Base-by-base conservation (phyloP, 108 stramenopile species). In the Pseudonitzschia multiseries region DNA sequence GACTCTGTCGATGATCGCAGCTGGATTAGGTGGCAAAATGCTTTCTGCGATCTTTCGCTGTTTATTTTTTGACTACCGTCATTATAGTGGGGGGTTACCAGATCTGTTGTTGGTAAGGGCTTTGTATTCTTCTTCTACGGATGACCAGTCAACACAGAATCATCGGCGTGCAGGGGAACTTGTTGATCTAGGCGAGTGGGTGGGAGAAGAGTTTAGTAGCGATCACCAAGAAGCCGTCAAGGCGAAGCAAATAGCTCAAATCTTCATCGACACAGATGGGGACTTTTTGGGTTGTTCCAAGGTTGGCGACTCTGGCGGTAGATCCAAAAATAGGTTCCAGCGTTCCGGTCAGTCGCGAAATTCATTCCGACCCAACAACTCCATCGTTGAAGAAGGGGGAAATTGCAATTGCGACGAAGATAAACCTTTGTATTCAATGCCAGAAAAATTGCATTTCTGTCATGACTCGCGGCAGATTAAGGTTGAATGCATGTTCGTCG, bases 21-120 rank as follows among this genome's bases (percentile, higher is more conserved):
- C 83, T 68, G 93, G 84, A 42, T 75, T 88, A 33, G 93, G 93
- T 18, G 89, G 89, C 1, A 81, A 73, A 29, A 74, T 78, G 21
- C 81, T 94, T 5, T 71, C 88, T 52, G 56, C 80, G 4, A 86
- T 89, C 12, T 94, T 87, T 51, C 84, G 91, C 1, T 79, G 81
- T 51, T 71, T 92, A 40, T 84, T 80, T 61, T 91, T 84, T 69
- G 93, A 94, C 69, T 94, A 94, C 67, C 77, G 93, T 24, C 89
- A 92, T 61, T 94, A 89, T 72, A 85, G 84, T 72, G 93, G 90
- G 28, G 93, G 93, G 4, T 68, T 94, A 20, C 93, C 93, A 32
- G 93, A 94, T 64, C 68, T 89, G 56, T 66, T 87, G 4, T 64
- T 94, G 36, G 63, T 81, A 6, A 57, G 82, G 41, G 81, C 82